phyloP scores from a whole-genome alignment of 768 basidiomycete species.

The Auricularia sp. region DNA sequence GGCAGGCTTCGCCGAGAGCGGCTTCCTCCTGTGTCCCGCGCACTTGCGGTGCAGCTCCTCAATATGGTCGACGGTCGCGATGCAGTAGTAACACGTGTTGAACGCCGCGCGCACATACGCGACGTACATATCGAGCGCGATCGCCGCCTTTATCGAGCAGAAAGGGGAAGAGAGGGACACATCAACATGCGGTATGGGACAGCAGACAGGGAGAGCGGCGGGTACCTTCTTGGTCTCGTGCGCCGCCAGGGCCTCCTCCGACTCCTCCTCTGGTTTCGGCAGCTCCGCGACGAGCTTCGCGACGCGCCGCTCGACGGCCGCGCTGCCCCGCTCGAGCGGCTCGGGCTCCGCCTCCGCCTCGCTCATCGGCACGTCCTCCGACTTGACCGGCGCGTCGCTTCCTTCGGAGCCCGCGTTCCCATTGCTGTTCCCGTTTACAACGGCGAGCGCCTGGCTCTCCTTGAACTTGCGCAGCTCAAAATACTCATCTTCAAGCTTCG shows the following conservation, averaged over 20 bases:
- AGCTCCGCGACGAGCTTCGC: constrained; percentile 67
- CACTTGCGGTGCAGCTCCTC: constrained; percentile 96
- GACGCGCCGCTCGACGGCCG: constrained; percentile 73
- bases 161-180: constrained; percentile 13
- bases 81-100: constrained; percentile 97
- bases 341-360: constrained; percentile 30
- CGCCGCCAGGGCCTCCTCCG: constrained; percentile 53
- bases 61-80: constrained; percentile 80
- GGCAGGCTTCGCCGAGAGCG: constrained; percentile 42
- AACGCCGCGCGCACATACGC: constrained; percentile 88
- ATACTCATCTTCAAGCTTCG: constrained; percentile 66
- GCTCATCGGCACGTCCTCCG: constrained; percentile 18
- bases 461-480: constrained; percentile 39
- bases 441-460: constrained; percentile 8
- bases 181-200: background rate
- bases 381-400: background rate
- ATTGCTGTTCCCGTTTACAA: constrained; percentile 1
- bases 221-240: constrained; percentile 63
- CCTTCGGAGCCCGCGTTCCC: constrained; percentile 9
- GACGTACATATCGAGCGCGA: constrained; percentile 86
- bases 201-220: constrained; percentile 11
- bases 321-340: constrained; percentile 56
- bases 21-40: constrained; percentile 80
- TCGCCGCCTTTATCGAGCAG: constrained; percentile 42
- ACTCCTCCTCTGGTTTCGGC: constrained; percentile 45